phyloP scores from a whole-genome alignment of 495 filamentous ascomycete genomes.

The Penicillium diatomitis region DNA sequence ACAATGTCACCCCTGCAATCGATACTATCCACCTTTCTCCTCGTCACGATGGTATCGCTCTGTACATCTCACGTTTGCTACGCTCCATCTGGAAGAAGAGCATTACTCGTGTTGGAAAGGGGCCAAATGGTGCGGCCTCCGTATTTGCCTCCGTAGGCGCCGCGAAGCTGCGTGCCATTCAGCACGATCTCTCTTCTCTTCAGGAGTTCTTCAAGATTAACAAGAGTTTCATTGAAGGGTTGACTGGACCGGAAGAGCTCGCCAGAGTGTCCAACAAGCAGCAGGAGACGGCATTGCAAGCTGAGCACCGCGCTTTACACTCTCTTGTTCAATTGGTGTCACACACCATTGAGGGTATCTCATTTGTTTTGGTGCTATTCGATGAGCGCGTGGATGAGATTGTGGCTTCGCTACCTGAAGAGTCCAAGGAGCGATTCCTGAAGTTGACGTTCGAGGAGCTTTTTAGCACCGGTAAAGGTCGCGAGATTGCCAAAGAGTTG shows the following conservation, averaged over 20 bases:
- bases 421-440: constrained; percentile 55
- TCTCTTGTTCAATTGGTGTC: constrained; percentile 72
- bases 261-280: constrained; percentile 63
- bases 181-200: constrained; percentile 69
- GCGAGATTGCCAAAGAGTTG: constrained; percentile 88
- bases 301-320: constrained; percentile 85
- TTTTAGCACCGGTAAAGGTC: constrained; percentile 68
- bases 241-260: constrained; percentile 76
- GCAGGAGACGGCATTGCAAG: constrained; percentile 83
- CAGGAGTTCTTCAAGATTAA: constrained; percentile 75
- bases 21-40: constrained; percentile 82
- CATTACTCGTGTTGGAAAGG: constrained; percentile 46
- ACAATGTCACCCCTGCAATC: constrained; percentile 49
- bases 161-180: constrained; percentile 61
- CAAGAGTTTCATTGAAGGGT: constrained; percentile 80
- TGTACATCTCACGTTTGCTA: constrained; percentile 79
- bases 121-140: constrained; percentile 45
- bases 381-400: constrained; percentile 89
- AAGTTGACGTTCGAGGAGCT: constrained; percentile 77
- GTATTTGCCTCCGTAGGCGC: constrained; percentile 45
- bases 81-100: constrained; percentile 75
- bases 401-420: constrained; percentile 63
- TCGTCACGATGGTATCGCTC: constrained; percentile 73
- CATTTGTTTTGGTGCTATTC: constrained; percentile 86
- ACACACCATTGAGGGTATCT: constrained; percentile 89